Evolutionary conservation across 371 early-diverging fungal genomes (phyloP), one percentile per base, ranked within the genome.

Genomic region (Blakeslea trispora): DNA sequence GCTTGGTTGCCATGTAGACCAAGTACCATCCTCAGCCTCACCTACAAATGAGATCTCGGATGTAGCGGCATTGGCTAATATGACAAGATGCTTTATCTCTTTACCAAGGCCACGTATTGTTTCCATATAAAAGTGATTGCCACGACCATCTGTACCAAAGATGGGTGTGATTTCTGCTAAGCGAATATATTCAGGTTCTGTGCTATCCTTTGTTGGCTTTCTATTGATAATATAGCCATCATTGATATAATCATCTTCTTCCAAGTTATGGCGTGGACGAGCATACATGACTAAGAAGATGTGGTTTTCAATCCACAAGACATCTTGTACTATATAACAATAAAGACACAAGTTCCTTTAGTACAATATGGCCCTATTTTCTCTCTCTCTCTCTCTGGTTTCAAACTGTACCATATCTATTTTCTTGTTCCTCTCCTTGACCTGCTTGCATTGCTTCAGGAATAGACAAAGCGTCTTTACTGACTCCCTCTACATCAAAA

Each of bases 231-330:
- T 64, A 32, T 64, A 76, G 9, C 62, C 71, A 41, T 68, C 71
- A 47, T 70, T 55, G 22, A 62, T 19, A 53, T 53, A 62, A 19
- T 61, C 63, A 19, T 67, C 68, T 9, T 68, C 67, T 5, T 50
- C 54, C 14, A 28, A 28, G 28, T 45, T 42, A 19, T 31, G 19
- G 6, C 57, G 58, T 21, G 48, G 61, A 17, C 63, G 60, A 22
- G 66, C 50, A 49, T 74, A 77, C 28, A 74, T 46, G 10, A 50
- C 67, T 13, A 77, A 54, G 28, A 79, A 76, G 10, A 68, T 43
- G 57, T 71, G 59, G 18, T 63, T 68, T 22, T 79, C 75, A 17
- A 76, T 61, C 80, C 80, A 79, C 14, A 74, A 42, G 0, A 79
- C 66, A 53, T 66, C 71, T 35, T 67, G 61, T 3, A 79, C 80